A percentile compares a stretch with the other conserved stretches of the same genome.
Conservation (phyloP, 768 basidiomycete genomes). For the Roridomyces roridus region DNA sequence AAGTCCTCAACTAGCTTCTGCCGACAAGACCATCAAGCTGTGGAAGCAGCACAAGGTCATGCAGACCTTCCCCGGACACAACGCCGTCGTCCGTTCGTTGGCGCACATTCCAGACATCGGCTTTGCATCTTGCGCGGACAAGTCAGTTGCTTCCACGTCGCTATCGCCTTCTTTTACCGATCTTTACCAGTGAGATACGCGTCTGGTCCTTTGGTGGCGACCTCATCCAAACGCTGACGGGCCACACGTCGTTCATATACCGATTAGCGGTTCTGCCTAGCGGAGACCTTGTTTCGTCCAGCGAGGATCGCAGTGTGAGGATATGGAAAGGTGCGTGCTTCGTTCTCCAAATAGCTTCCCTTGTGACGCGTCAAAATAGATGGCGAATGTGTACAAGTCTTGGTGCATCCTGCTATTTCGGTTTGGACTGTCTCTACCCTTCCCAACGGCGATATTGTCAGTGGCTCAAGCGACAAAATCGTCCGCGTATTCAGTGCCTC, state of each 20-base stretch:
- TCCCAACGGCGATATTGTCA: conserved; percentile 92
- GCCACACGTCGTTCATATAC: conserved; percentile 98
- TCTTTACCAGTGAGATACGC: conserved; percentile 74
- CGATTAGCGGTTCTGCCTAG: conserved; percentile 81
- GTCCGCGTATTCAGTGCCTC: conserved; percentile 85
- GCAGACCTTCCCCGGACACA: conserved; percentile 84
- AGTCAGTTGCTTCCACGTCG: conserved; percentile 60
- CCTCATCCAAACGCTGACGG: conserved; percentile 77
- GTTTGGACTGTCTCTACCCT: conserved; percentile 92
- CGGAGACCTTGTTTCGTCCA: conserved; percentile 86
- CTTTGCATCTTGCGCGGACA: conserved; percentile 96
- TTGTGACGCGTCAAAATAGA: conserved; percentile 51
- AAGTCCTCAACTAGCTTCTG: conserved; percentile 65
- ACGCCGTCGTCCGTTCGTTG: conserved; percentile 89
- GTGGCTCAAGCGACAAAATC: conserved; percentile 86
- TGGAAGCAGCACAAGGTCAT: conserved; percentile 82
- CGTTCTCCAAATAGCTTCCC: not conserved
- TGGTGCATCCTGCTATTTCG: conserved; percentile 95
- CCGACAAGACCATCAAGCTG: conserved; percentile 92
- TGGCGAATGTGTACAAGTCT: conserved; percentile 86
- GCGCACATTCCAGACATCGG: conserved; percentile 83
- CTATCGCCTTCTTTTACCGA: conserved; percentile 8
- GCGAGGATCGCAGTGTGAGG: conserved; percentile 92
- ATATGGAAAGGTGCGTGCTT: conserved; percentile 83
- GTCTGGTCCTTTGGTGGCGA: conserved; percentile 91